Evolutionary conservation across 768 basidiomycete species (phyloP).

Genomic region (Suillus alpinus): DNA sequence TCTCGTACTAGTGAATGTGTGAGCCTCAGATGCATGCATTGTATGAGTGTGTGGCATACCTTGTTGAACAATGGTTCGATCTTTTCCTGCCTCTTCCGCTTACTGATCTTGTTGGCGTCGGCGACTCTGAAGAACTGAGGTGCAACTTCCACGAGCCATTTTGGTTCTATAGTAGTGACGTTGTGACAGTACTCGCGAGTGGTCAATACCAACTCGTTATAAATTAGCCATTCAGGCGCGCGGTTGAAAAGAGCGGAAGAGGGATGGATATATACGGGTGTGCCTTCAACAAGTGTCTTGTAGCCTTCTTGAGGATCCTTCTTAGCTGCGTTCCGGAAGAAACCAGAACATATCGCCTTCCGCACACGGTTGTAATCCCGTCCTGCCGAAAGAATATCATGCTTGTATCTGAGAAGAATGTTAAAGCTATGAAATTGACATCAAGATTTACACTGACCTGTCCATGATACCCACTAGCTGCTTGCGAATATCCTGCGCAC

Average conservation of each 20-base stretch:
- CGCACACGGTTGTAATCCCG: slow-evolving; percentile 91
- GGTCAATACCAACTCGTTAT: slow-evolving; percentile 94
- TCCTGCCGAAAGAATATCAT: slow-evolving; percentile 92
- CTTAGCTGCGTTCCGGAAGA: slow-evolving; percentile 97
- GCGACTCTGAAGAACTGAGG: slow-evolving; percentile 99
- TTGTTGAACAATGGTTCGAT: slow-evolving; percentile 96
- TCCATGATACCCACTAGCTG: slow-evolving; percentile 99
- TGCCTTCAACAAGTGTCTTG: slow-evolving; percentile 95
- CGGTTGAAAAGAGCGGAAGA: slow-evolving; percentile 97
- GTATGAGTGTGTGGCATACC: slow-evolving; percentile 24
- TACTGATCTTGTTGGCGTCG: slow-evolving; percentile 96
- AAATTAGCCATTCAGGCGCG: slow-evolving; percentile 92
- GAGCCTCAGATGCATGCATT: slow-evolving; percentile 1
- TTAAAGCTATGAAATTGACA: slow-evolving; percentile 5
- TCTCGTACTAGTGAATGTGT: slow-evolving; percentile 57
- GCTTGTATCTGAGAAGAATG: slow-evolving; percentile 71
- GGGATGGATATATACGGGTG: slow-evolving; percentile 98
- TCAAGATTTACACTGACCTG: slow-evolving; percentile 50
- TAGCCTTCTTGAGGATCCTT: slow-evolving; percentile 98
- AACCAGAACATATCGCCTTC: slow-evolving; percentile 94
- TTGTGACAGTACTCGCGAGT: slow-evolving; percentile 95
- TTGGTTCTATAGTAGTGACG: slow-evolving; percentile 94
- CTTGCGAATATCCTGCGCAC: slow-evolving; percentile 97
- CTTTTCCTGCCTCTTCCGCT: slow-evolving; percentile 94
- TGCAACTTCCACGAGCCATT: slow-evolving; percentile 97